phyloP scores from a whole-genome alignment of 129 eudicot genomes.

The Oenanthe sinensis region DNA sequence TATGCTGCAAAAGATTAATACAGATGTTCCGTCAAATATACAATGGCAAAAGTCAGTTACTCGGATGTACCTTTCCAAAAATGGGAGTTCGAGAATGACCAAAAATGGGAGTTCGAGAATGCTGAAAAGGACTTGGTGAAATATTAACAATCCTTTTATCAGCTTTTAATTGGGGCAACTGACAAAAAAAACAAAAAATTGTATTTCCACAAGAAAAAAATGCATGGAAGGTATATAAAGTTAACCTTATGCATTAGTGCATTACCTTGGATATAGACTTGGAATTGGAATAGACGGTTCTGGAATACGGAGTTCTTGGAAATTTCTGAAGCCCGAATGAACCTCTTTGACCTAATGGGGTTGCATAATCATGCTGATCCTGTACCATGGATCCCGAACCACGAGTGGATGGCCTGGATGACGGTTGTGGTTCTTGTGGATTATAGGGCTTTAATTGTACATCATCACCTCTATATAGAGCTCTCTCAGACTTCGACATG shows the following conservation, averaged over 20 bases:
- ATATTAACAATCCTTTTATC: slow-evolving; percentile 28
- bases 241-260: slow-evolving; percentile 15
- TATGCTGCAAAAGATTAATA: background rate
- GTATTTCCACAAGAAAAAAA: slow-evolving; percentile 1
- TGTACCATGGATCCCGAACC: slow-evolving; percentile 84
- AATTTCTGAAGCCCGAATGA: slow-evolving; percentile 46
- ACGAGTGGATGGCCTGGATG: slow-evolving; percentile 57
- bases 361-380: slow-evolving; percentile 52
- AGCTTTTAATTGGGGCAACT: slow-evolving; percentile 42
- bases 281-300: slow-evolving; percentile 51
- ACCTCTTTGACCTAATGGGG: slow-evolving; percentile 64
- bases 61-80: slow-evolving; percentile 47
- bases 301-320: slow-evolving; percentile 84
- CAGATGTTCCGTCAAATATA: background rate
- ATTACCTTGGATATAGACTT: slow-evolving; percentile 37
- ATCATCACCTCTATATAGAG: slow-evolving; percentile 25
- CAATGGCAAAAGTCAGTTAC: background rate
- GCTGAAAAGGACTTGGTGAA: slow-evolving; percentile 43
- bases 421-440: slow-evolving; percentile 41
- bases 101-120: slow-evolving; percentile 39
- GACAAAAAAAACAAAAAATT: slow-evolving; percentile 15
- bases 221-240: background rate
- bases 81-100: slow-evolving; percentile 46
- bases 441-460: slow-evolving; percentile 29
- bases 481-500: slow-evolving; percentile 28